Evolutionary conservation across 371 early-diverging fungal species (phyloP), one percentile per base, ranked within the genome.

Genomic region (Rhizopus microsporus): DNA sequence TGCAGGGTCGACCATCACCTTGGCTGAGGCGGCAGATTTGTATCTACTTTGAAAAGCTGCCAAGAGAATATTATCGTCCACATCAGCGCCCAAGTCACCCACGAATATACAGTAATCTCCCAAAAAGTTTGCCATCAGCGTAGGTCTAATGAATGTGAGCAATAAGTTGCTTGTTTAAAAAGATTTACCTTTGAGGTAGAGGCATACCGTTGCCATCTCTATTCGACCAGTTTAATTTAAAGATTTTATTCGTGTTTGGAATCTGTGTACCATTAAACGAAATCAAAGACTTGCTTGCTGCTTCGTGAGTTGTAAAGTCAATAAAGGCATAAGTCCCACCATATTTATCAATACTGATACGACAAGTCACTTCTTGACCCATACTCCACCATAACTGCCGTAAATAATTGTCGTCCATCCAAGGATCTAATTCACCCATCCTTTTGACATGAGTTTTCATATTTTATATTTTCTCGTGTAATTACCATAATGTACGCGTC

Each of bases 171-270:
- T 7, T 53, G 6, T 53, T 38, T 13, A 8, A 9, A 5, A 23
- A 33, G 12, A 2, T n/a, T 43, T 56, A 56, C 52, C 15, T 40
- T 42, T 46, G 51, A 2, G 39, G n/a, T 34, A 51, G 39, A 5
- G 56, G 59, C 17, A 56, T 42, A 10, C 65, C 65, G 42, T 59
- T 64, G 4, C 77, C 82, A 42, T 83, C 86, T 17, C 92, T 88
- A 9, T 85, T 76, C 3, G 95, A 92, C 94, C 94, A 93, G 76
- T 95, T 95, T 37, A 95, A 81, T 44, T 88, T 88, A 76, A 93
- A 95, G 31, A 81, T 60, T 44, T 87, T 83, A 68, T 82, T 80
- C 7, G 91, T 86, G 51, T 82, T 84, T 7, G 93, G 93, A 56
- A 95, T 92, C 38, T 75, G 49, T 12, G 82, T 72, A 13, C 92